phyloP scores from a whole-genome alignment of 1,139 yeast species.

The Scheffersomyces segobiensis region DNA sequence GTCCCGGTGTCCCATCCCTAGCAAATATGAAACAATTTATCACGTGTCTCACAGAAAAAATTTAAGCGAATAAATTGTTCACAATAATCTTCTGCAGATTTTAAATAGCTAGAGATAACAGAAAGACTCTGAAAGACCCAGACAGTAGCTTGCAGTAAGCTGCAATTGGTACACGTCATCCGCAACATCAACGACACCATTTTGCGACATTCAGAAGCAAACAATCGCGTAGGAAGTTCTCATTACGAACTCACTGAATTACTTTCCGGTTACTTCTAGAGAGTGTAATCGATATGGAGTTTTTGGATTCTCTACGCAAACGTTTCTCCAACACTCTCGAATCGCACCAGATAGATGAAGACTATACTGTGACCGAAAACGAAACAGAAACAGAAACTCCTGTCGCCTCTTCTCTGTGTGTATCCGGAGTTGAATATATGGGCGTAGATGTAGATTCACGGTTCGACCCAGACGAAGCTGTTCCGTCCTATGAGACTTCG shows the following conservation, averaged over 20 bases:
- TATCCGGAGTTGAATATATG: not conserved
- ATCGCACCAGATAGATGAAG: conserved; percentile 40
- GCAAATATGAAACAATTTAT: not conserved
- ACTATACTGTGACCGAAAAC: conserved; percentile 20
- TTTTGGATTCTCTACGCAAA: conserved; percentile 27
- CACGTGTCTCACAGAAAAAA: not conserved
- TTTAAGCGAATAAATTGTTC: not conserved
- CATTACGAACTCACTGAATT: not conserved
- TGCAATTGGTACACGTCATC: not conserved
- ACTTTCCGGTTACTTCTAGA: not conserved
- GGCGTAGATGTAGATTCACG: not conserved
- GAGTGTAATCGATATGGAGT: conserved; percentile 9
- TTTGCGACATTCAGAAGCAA: not conserved
- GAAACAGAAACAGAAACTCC: not conserved
- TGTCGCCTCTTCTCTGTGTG: not conserved
- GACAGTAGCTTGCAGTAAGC: not conserved
- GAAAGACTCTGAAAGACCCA: not conserved
- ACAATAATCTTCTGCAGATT: not conserved
- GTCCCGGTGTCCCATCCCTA: not conserved
- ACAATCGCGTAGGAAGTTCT: not conserved
- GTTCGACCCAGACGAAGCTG: conserved; percentile 39
- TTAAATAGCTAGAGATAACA: not conserved
- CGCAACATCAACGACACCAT: not conserved
- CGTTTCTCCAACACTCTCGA: conserved; percentile 31
- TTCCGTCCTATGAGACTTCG: conserved; percentile 49